Percentiles rank a stretch among this genome's conserved stretches.
phyloP scores from a whole-genome alignment of 1,284 basidiomycete species.

The Ganoderma resinaceum region DNA sequence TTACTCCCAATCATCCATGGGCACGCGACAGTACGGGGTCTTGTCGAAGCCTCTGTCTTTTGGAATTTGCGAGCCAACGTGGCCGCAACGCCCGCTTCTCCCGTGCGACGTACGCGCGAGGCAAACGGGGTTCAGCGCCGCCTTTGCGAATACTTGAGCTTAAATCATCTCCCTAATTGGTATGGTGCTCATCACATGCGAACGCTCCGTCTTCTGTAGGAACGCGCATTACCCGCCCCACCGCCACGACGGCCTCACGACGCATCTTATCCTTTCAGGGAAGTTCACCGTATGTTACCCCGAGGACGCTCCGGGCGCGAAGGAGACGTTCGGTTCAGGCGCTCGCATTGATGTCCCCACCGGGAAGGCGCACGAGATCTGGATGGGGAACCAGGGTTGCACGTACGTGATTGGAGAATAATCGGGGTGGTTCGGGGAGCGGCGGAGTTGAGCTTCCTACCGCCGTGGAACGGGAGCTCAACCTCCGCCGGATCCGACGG shows the following conservation, averaged over 20 bases:
- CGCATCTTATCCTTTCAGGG: slow-evolving; percentile 41
- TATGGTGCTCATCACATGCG: background rate
- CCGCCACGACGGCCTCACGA: slow-evolving; percentile 39
- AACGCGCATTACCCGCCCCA: slow-evolving; percentile 42
- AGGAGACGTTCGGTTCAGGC: slow-evolving; percentile 41
- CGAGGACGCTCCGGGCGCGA: slow-evolving; percentile 34
- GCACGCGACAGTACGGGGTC: background rate
- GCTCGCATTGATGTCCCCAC: slow-evolving; percentile 43
- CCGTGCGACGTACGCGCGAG: background rate
- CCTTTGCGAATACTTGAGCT: slow-evolving; percentile 11
- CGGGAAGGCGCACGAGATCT: slow-evolving; percentile 41
- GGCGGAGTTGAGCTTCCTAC: background rate
- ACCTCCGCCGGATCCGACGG: background rate
- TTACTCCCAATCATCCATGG: background rate
- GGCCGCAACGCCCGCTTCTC: background rate
- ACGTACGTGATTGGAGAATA: slow-evolving; percentile 44
- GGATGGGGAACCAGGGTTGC: slow-evolving; percentile 42
- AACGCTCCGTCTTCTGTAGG: slow-evolving; percentile 22
- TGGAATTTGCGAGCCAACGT: background rate
- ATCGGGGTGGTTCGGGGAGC: background rate
- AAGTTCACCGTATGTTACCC: slow-evolving; percentile 41
- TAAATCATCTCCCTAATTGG: slow-evolving; percentile 1
- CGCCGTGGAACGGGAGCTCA: background rate
- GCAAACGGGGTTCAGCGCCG: background rate
- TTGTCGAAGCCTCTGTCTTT: background rate